Base-by-base conservation (phyloP, 306 rosid species). In the Vigna nakashimae region DNA sequence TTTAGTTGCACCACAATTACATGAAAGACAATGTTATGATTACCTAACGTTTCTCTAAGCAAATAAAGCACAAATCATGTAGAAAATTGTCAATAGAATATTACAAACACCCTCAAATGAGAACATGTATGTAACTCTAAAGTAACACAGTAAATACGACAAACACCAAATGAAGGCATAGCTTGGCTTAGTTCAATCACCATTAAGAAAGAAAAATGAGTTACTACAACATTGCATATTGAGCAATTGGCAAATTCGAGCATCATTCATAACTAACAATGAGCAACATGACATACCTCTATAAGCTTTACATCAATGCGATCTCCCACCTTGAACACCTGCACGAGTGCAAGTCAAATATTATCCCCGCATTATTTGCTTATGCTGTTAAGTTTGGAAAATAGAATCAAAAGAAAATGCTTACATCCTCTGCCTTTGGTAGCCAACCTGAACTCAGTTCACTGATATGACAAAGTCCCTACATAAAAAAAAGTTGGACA, bases 401-500 rank as follows among this genome's bases (percentile, higher is more conserved):
- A 64, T 52, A 32, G 32, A 51, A 34, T 62, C 4, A 69, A 79
- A 18, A 34, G 45, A 42, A 72, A 17, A 75, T 46, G 57, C 91
- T 84, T 81, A 92, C 98, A 86, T 95, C 98, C 83, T 95, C 98
- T 40, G 98, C 89, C 92, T 92, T 95, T 38, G 98, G 88, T 82
- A 95, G 84, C 97, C 97, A 92, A 55, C 91, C 84, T 53, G 98
- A 79, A 85, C 92, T 92, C 82, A 95, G 82, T 89, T 95, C 98
- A 65, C 98, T 95, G 60, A 95, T 88, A 79, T 95, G 98, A 86
- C 98, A 95, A 71, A 95, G 97, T 82, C 98, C 98, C 98, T 92
- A 81, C 66, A 86, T 60, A 70, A 80, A 73, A 82, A 76, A 80
- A 79, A 9, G 32, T 55, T 20, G 62, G 15, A 56, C 10, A 56